Conservation (phyloP, 106 monocot species). For the Alisma plantagoaquatica region DNA sequence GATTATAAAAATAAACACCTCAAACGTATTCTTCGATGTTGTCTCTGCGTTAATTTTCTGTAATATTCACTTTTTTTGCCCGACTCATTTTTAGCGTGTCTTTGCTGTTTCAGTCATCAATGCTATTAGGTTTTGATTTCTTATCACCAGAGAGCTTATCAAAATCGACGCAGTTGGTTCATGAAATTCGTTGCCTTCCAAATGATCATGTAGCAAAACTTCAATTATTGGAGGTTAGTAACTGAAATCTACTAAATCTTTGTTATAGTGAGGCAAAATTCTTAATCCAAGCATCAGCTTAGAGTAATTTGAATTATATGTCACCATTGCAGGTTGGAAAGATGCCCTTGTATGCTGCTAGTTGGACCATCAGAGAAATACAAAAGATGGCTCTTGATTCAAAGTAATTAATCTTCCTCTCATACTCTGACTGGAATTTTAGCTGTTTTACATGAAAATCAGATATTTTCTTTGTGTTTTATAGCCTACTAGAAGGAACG, state of each 20-base stretch:
- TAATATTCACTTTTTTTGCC: background rate
- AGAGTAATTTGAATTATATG: background rate
- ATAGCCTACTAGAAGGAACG: no score
- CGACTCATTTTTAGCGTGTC: background rate
- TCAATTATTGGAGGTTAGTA: slow-evolving; percentile 67
- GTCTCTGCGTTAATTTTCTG: background rate
- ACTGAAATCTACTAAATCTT: no score
- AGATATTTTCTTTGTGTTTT: no score
- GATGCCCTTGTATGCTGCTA: slow-evolving; percentile 79
- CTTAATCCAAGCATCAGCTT: no score
- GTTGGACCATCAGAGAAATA: slow-evolving; percentile 74
- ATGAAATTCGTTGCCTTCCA: slow-evolving; percentile 75
- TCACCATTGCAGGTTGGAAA: slow-evolving; percentile 70
- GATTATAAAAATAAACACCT: background rate
- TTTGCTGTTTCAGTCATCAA: slow-evolving; percentile 46
- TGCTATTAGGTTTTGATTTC: slow-evolving; percentile 61
- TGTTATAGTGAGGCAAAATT: no score
- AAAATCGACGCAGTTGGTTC: slow-evolving; percentile 45
- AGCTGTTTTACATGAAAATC: no score
- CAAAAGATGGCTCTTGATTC: slow-evolving; percentile 71
- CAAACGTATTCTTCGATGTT: background rate
- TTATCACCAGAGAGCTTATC: slow-evolving; percentile 66
- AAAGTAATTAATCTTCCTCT: no score
- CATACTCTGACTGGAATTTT: no score
- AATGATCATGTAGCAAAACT: slow-evolving; percentile 69